Evolutionary conservation across 768 basidiomycete genomes (phyloP).

Genomic region (Chalciporus pseudorubinellus): DNA sequence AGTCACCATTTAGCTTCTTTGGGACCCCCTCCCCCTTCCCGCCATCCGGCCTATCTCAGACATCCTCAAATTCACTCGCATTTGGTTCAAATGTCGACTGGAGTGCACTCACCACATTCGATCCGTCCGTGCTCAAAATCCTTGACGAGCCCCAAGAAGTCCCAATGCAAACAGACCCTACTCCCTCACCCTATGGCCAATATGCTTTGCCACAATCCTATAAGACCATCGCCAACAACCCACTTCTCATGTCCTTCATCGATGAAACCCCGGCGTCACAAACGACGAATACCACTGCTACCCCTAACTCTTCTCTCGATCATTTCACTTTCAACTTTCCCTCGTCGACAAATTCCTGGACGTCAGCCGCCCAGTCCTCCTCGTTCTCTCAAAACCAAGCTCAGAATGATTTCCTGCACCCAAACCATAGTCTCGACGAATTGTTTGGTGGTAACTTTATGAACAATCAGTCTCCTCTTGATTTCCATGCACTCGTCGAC

Average conservation of each 20-base stretch:
- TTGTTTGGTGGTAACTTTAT: constrained; percentile 43
- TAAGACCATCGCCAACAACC: constrained; percentile 81
- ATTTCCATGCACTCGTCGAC: constrained; percentile 36
- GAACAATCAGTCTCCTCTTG: constrained; percentile 30
- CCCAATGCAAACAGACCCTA: constrained; percentile 58
- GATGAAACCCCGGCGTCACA: constrained; percentile 43
- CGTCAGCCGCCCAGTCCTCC: constrained; percentile 13
- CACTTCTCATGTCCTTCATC: constrained; percentile 81
- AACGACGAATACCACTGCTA: constrained; percentile 15
- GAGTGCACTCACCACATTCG: constrained; percentile 67
- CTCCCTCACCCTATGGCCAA: constrained; percentile 45
- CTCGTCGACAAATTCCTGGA: constrained; percentile 34
- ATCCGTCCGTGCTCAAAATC: constrained; percentile 61
- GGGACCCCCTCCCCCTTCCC: constrained; percentile 20
- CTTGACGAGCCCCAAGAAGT: constrained; percentile 62
- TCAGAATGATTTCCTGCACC: constrained; percentile 25
- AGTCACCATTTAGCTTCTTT: constrained; percentile 28
- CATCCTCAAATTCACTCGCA: constrained; percentile 24
- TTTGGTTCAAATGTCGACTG: constrained; percentile 47
- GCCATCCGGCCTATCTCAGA: constrained; percentile 30
- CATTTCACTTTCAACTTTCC: constrained; percentile 47
- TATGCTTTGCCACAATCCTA: constrained; percentile 49
- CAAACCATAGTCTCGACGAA: constrained; percentile 39
- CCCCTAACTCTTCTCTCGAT: constrained; percentile 27
- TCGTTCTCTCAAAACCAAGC: constrained; percentile 18